Base-by-base conservation (phyloP, 176 grass and related monocot species). In the Oryza australiensis region DNA sequence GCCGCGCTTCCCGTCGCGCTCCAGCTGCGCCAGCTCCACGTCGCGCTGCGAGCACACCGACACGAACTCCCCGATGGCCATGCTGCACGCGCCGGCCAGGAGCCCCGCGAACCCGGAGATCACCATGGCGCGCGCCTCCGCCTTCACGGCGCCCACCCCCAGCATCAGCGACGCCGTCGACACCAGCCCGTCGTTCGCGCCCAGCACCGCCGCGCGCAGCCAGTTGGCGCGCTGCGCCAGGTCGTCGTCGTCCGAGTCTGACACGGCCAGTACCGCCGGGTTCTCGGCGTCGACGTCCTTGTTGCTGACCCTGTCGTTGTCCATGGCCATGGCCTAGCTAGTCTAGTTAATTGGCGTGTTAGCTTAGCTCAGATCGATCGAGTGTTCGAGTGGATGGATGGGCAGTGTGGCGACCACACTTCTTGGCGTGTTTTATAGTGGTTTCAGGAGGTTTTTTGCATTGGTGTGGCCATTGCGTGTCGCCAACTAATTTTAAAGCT, bases 1-100 rank as follows among this genome's bases (percentile, higher is more conserved):
- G 43, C 57, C 90, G 48, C 41, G 73, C 70, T 73, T 42, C 23
- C 70, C 72, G 43, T 89, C 80, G 32, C 46, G 77, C 32, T 84
- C 64, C 48, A 91, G 55, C 83, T 85, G 92, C 66, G 89, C 80
- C 10, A 94, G 28, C 86, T 91, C 92, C 20, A 87, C 84, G 76
- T 94, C 92, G 37, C 85, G 83, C 89, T 94, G 92, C 26, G 92
- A 89, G 89, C 83, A 89, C 20, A 94, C 92, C 5, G 92, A 94
- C 16, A 94, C 92, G 84, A 92, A 94, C 86, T 94, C 92, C 3
- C 92, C 92, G 80, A 91, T 91, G 72, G 89, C 92, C 92, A 94
- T 94, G 89, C 86, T 89, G 87, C 80, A 91, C 0, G 89, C 92
- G 38, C 92, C 92, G 0, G 92, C 92, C 62, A 94, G 78, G 14